Percentiles rank a stretch among this genome's conserved stretches.
Evolutionary conservation across 257 asterid genomes (phyloP).

Genomic region (Primulina huaijiensis): DNA sequence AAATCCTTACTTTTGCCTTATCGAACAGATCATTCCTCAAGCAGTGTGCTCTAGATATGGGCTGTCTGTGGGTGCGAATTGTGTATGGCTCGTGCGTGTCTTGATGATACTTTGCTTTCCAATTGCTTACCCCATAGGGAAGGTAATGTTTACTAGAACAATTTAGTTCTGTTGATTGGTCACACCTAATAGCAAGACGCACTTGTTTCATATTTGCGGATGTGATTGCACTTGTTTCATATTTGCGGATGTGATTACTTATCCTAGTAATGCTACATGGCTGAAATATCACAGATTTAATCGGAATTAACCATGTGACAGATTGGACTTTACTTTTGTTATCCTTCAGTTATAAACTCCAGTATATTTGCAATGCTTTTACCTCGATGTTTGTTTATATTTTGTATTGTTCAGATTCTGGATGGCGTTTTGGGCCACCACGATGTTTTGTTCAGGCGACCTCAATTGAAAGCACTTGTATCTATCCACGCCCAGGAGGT

Average conservation of each 20-base stretch:
- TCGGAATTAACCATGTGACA: background rate
- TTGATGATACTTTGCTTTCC: constrained; percentile 89
- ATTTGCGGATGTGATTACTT: constrained; percentile 1
- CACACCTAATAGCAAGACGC: background rate
- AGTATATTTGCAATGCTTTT: background rate
- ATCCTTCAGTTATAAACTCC: background rate
- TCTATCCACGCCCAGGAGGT: constrained; percentile 94
- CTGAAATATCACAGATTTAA: background rate
- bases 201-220: background rate
- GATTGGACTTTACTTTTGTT: background rate
- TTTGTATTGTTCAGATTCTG: constrained; percentile 46
- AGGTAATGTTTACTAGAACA: constrained; percentile 39
- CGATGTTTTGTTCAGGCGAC: constrained; percentile 81
- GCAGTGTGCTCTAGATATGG: constrained; percentile 90
- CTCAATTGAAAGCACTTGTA: constrained; percentile 95
- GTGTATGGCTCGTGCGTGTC: constrained; percentile 84
- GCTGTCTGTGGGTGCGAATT: constrained; percentile 95
- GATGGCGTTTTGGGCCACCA: constrained; percentile 84
- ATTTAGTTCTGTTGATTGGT: background rate
- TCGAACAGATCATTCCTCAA: constrained; percentile 81
- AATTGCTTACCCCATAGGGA: constrained; percentile 86
- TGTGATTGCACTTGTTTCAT: no score
- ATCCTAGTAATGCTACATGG: background rate
- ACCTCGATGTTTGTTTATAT: background rate
- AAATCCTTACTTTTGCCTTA: constrained; percentile 18